Conservation (phyloP, 352 stramenopile species). For the Phytopythium sindhum region DNA sequence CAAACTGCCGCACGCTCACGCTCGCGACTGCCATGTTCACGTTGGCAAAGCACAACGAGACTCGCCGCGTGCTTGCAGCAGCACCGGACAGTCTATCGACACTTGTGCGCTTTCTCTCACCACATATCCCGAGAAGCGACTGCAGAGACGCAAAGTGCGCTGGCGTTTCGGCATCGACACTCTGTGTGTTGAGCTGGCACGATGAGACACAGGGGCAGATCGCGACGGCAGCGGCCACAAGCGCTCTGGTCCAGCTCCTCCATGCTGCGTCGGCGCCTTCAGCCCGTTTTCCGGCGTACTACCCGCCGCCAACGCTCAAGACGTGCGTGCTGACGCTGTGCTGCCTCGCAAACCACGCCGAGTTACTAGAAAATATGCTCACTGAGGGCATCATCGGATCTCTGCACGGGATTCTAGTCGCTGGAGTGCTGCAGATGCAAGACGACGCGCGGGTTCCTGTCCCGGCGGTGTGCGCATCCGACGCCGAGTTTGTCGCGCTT, state of each 20-base stretch:
- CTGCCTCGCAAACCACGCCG: constrained; percentile 37
- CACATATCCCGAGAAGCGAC: constrained; percentile 17
- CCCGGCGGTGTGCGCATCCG: constrained; percentile 6
- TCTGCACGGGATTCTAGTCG: constrained; percentile 32
- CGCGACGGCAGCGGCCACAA: background rate
- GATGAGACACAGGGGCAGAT: constrained; percentile 38
- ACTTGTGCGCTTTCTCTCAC: constrained; percentile 30
- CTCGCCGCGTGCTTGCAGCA: constrained; percentile 34
- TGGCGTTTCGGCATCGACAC: constrained; percentile 36
- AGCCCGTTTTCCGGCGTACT: background rate
- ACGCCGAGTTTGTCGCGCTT: constrained; percentile 40
- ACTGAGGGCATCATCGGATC: constrained; percentile 31
- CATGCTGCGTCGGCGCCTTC: background rate
- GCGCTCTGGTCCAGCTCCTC: constrained; percentile 1
- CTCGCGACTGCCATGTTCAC: constrained; percentile 56
- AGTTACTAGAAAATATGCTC: constrained; percentile 51
- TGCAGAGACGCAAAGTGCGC: constrained; percentile 28
- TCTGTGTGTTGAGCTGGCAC: constrained; percentile 64
- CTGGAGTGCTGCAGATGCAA: background rate
- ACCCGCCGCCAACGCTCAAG: constrained; percentile 23
- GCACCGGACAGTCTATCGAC: constrained; percentile 27
- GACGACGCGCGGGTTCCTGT: background rate
- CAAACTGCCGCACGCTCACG: constrained; percentile 5
- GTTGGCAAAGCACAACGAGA: constrained; percentile 44
- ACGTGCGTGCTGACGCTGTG: constrained; percentile 57